Evolutionary conservation across 805 yeast species (phyloP).

Genomic region (Candida chauliodis): DNA sequence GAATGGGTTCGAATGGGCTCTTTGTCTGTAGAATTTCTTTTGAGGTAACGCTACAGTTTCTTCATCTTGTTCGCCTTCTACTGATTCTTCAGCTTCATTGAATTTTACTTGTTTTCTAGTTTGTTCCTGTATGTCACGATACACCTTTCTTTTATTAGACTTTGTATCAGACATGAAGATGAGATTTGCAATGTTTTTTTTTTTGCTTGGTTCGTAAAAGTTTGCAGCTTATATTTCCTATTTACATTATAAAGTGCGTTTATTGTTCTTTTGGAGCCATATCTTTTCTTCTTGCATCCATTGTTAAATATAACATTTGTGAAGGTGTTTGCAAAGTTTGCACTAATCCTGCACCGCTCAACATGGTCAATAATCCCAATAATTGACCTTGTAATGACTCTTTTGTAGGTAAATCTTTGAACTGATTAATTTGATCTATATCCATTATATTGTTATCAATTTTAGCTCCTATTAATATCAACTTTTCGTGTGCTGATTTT

Average conservation of each 20-base stretch:
- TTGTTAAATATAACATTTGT: conserved; percentile 65
- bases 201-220: conserved; percentile 12
- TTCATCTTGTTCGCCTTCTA: conserved; percentile 6
- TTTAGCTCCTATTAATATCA: conserved; percentile 83
- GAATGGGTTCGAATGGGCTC: conserved; percentile 97
- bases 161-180: conserved; percentile 5
- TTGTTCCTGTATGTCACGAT: conserved; percentile 46
- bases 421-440: conserved; percentile 49
- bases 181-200: conserved; percentile 19
- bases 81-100: conserved; percentile 21
- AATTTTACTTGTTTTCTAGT: conserved; percentile 45
- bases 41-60: conserved; percentile 54
- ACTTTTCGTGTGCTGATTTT: conserved; percentile 62
- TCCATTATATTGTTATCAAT: conserved; percentile 60
- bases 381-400: conserved; percentile 76
- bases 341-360: conserved; percentile 88
- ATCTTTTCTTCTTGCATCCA: conserved; percentile 49
- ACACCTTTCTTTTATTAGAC: conserved; percentile 42
- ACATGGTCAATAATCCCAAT: conserved; percentile 74
- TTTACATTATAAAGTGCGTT: too few relatives aligned
- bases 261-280: conserved; percentile 5
- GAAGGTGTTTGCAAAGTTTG: conserved; percentile 73
- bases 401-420: conserved; percentile 71
- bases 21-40: conserved; percentile 86
- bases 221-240: conserved; percentile 3